phyloP scores from a whole-genome alignment of 1,284 basidiomycete species.

The Rhodotorula sp. region DNA sequence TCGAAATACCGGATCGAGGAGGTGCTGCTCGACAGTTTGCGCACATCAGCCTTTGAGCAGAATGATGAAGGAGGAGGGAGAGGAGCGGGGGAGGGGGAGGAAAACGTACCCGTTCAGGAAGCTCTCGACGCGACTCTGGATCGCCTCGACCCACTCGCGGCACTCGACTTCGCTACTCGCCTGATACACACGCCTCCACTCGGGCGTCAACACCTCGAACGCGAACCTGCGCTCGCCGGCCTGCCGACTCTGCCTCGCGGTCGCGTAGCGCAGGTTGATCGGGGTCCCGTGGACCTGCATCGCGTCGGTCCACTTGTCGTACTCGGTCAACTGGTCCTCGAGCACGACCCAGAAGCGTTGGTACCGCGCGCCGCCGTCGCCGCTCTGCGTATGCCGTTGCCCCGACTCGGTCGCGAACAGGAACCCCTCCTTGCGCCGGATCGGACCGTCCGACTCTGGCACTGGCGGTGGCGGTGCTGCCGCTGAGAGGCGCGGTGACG shows the following conservation, averaged over 20 bases:
- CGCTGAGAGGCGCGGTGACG: neutral
- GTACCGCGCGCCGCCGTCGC: conserved; percentile 38
- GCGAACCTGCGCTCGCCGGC: conserved; percentile 32
- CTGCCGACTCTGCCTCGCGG: conserved; percentile 27
- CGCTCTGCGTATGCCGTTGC: conserved; percentile 30
- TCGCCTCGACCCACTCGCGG: conserved; percentile 56
- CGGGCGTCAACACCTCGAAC: conserved; percentile 57
- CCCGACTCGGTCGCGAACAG: conserved; percentile 34
- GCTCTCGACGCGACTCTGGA: conserved; percentile 56
- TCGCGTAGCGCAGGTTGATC: conserved; percentile 39
- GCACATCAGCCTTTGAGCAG: too few relatives aligned
- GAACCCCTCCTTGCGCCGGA: conserved; percentile 39
- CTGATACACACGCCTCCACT: conserved; percentile 55
- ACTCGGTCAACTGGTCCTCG: conserved; percentile 42
- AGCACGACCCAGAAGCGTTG: conserved; percentile 40
- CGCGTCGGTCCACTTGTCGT: conserved; percentile 32
- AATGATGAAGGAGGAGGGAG: too few relatives aligned
- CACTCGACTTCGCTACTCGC: conserved; percentile 54
- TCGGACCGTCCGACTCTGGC: neutral
- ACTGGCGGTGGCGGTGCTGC: neutral
- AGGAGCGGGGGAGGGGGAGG: too few relatives aligned
- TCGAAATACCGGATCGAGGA: conserved; percentile 52
- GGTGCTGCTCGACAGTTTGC: conserved; percentile 41
- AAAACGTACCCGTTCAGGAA: conserved; percentile 52
- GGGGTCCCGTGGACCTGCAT: conserved; percentile 31